phyloP scores from a whole-genome alignment of 2,329 filamentous ascomycete species.

The Sporothrix humicola region DNA sequence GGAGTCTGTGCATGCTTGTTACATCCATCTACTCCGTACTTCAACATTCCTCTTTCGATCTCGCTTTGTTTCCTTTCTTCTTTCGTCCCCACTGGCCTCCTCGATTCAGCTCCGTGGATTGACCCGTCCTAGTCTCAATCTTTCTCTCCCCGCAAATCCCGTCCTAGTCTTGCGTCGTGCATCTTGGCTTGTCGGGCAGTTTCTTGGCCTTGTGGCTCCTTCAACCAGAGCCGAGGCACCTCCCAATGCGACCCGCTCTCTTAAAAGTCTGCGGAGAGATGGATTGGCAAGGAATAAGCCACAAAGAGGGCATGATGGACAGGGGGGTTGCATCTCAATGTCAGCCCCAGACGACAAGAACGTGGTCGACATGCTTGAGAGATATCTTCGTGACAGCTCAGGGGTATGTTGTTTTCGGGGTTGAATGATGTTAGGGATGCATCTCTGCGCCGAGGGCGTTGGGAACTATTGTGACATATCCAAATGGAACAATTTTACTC shows the following conservation, averaged over 20 bases:
- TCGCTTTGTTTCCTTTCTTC: neutral
- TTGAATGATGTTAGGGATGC: neutral
- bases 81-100: neutral
- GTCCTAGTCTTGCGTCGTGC: neutral
- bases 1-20: neutral
- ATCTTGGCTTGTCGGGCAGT: constrained; percentile 13
- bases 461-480: neutral
- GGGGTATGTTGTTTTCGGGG: no score
- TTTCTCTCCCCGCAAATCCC: neutral
- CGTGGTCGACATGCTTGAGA: neutral
- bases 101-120: constrained; percentile 2
- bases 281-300: neutral
- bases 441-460: neutral
- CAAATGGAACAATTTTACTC: neutral
- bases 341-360: neutral
- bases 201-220: constrained; percentile 22
- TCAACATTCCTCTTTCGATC: neutral
- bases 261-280: neutral
- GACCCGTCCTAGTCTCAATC: no score
- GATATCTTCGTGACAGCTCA: neutral
- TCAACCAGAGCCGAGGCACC: constrained; percentile 14
- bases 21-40: neutral
- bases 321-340: neutral
- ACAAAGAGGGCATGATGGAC: neutral
- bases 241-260: neutral